A percentile compares a stretch with the other conserved stretches of the same genome.
phyloP scores from a whole-genome alignment of 2,329 filamentous ascomycete genomes.

The Falciphora oryzae region DNA sequence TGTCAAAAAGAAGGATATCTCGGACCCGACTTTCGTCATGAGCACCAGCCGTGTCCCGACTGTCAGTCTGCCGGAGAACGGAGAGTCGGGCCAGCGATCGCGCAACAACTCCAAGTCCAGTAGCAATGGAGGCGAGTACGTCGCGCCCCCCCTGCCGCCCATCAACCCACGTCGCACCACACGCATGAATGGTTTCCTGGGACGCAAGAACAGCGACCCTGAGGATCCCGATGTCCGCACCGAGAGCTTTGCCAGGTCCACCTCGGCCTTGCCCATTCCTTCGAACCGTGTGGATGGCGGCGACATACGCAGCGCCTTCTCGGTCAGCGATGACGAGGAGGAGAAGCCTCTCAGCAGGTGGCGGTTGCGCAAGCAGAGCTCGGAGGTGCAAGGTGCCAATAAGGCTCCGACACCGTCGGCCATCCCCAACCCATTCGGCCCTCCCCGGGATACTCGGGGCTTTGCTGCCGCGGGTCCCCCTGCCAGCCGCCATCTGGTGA shows the following conservation, averaged over 20 bases:
- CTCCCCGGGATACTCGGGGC: constrained; percentile 19
- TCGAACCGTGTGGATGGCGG: constrained; percentile 19
- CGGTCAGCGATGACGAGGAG: constrained; percentile 35
- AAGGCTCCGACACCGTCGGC: constrained; percentile 11
- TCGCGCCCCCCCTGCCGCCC: constrained; percentile 48
- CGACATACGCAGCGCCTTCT: constrained; percentile 20
- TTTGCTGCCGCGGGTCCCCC: constrained; percentile 27
- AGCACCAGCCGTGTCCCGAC: constrained; percentile 40
- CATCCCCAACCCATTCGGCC: constrained; percentile 8
- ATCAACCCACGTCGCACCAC: constrained; percentile 52
- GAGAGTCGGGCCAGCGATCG: constrained; percentile 29
- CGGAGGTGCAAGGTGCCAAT: constrained; percentile 29
- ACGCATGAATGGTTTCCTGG: constrained; percentile 30
- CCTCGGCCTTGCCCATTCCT: constrained; percentile 24
- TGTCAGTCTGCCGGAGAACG: constrained; percentile 30
- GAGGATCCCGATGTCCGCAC: constrained; percentile 14
- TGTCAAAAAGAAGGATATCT: constrained; percentile 42
- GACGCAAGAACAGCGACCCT: constrained; percentile 29
- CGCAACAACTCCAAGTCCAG: constrained; percentile 18
- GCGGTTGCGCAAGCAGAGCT: constrained; percentile 36
- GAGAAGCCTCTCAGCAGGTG: constrained; percentile 30
- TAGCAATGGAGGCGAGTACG: constrained; percentile 29
- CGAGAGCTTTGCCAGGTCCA: constrained; percentile 20
- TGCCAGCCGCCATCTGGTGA: constrained; percentile 28
- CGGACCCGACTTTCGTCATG: constrained; percentile 43